Conservation (phyloP, 2,329 filamentous ascomycete species). For the Hymenoscyphus infarciens region DNA sequence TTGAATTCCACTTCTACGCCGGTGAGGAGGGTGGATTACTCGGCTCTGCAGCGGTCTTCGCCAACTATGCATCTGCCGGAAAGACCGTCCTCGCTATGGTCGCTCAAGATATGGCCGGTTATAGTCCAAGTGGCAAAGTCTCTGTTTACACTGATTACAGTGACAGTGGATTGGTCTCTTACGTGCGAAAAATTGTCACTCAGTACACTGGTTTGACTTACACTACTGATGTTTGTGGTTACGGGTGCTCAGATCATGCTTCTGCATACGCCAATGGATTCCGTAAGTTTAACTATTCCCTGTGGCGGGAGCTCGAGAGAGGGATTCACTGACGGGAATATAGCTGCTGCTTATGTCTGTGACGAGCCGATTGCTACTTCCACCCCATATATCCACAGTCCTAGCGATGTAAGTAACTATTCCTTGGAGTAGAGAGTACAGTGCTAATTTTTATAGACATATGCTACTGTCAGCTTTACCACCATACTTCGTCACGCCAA, state of each 20-base stretch:
- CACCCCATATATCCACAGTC: constrained; percentile 11
- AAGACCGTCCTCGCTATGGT: constrained; percentile 88
- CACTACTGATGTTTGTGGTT: constrained; percentile 7
- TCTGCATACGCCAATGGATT: constrained; percentile 9
- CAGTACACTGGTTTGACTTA: constrained; percentile 10
- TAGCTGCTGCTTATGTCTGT: constrained; percentile 13
- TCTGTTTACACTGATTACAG: constrained; percentile 11
- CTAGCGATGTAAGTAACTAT: constrained; percentile 9
- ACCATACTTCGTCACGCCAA: constrained; percentile 10
- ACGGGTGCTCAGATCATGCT: constrained; percentile 13
- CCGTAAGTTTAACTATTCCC: not conserved
- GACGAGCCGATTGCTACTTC: constrained; percentile 9
- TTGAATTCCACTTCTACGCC: constrained; percentile 95
- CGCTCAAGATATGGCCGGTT: constrained; percentile 92
- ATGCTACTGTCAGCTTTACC: constrained; percentile 4
- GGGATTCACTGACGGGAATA: not conserved
- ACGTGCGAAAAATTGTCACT: constrained; percentile 7
- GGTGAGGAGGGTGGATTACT: constrained; percentile 83
- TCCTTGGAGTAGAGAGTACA: not conserved
- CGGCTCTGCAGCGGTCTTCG: constrained; percentile 84
- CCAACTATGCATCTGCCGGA: constrained; percentile 64
- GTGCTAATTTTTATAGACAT: constrained; percentile 6
- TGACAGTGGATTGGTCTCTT: constrained; percentile 6
- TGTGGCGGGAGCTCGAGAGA: not conserved
- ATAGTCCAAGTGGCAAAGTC: constrained; percentile 7